Evolutionary conservation across 2,329 filamentous ascomycete species (phyloP), one percentile per base, ranked within the genome.

Genomic region (Xylaria sp.): DNA sequence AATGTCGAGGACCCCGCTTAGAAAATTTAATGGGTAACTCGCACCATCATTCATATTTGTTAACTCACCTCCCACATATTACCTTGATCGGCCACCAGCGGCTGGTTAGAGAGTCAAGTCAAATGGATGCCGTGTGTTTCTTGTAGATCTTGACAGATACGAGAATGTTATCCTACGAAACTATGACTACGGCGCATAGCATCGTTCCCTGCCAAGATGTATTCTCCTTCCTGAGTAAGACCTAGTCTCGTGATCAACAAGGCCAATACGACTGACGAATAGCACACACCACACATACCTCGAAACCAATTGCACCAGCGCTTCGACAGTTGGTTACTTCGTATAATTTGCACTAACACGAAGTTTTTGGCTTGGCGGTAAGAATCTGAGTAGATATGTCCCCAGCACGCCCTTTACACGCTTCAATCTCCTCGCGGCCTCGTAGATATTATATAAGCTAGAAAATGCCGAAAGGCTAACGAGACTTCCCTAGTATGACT

Each of bases 1-100:
- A 46, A 37, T 58, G 28, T 58, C 34, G 25, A 46, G 54, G 59
- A 63, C 59, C 28, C 46, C 7, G n/a, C 37, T 41, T 44, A 50
- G 20, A 34, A n/a, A 10, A 44, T 44, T n/a, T 54, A 48, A 46
- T 34, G 52, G 20, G 28, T 48, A 54, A 37, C 48, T 54, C 48
- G 54, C 37, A 60, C 51, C 46, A 60, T 59, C 34, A 51, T 48
- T 7, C n/a, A 34, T 46, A 9, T 7, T 48, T 13, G 37, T 37
- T 54, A 60, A 20, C 25, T 54, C 37, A 46, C 56, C 13, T 67
- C 37, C 37, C 25, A 62, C 23, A 61, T 59, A 44, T 31, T 61
- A 55, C 37, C 28, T 28, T 28, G 57, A 61, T 65, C 50, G 15
- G 20, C 48, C 56, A 48, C 20, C 20, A 50, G 3, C 2, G 20